These are phyloP conservation scores for Crithidia sp. DNA, from an alignment of 208 protist species.

Conservation along the genomic window DNA sequence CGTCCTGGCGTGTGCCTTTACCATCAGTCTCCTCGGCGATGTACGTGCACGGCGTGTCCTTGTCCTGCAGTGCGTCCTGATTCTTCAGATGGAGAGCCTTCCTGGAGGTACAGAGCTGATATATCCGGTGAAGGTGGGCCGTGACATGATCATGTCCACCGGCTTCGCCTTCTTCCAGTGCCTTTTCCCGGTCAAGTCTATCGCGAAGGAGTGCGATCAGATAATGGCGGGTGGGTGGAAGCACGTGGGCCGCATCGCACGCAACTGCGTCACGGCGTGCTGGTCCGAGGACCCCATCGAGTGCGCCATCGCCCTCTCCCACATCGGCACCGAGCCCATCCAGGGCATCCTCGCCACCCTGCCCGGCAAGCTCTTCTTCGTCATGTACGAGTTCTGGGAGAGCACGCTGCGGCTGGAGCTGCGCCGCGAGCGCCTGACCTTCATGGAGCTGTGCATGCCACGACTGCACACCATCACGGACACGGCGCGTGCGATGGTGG, in stretches of 20 bases:
- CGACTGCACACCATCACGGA: constrained; percentile 52
- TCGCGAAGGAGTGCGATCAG: constrained; percentile 44
- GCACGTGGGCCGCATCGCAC: constrained; percentile 35
- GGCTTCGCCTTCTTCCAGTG: constrained; percentile 50
- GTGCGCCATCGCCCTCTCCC: constrained; percentile 35
- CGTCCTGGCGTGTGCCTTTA: constrained; percentile 45
- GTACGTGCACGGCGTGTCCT: constrained; percentile 46
- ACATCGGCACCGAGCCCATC: constrained; percentile 46
- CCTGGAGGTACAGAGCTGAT: constrained; percentile 25
- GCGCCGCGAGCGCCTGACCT: constrained; percentile 47
- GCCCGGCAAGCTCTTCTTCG: constrained; percentile 37
- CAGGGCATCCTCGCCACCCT: constrained; percentile 30
- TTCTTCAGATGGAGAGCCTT: constrained; percentile 62
- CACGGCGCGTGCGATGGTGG: constrained; percentile 33
- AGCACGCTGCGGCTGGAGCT: constrained; percentile 65
- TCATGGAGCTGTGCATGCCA: constrained; percentile 42
- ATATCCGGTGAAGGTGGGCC: constrained; percentile 40
- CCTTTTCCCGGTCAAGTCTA: constrained; percentile 40
- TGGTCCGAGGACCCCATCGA: constrained; percentile 66
- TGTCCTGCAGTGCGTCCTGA: constrained; percentile 51
- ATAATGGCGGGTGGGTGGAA: constrained; percentile 33
- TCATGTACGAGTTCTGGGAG: constrained; percentile 67
- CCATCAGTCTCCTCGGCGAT: constrained; percentile 57
- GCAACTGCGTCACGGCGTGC: constrained; percentile 40
- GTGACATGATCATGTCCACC: constrained; percentile 49